Conservation (phyloP, 768 basidiomycete genomes). For the Leccinum uliginosum region DNA sequence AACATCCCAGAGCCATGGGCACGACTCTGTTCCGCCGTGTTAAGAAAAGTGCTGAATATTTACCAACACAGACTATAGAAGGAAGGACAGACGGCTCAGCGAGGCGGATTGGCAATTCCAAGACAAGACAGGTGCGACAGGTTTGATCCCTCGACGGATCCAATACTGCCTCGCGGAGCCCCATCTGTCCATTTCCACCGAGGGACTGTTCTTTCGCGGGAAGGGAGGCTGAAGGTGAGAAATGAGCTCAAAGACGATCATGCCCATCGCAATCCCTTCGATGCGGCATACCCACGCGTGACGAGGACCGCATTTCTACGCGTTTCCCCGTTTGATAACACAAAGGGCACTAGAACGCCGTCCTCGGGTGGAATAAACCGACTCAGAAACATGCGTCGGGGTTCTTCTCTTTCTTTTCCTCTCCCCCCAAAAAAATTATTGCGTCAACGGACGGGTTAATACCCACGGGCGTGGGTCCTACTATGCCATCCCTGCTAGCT, state of each 20-base stretch:
- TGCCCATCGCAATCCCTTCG: not conserved
- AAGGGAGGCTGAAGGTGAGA: not conserved
- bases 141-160: not conserved
- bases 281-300: not conserved
- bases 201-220: not conserved
- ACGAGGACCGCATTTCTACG: not conserved
- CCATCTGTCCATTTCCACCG: not conserved
- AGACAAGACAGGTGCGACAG: not conserved
- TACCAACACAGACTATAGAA: constrained; percentile 11
- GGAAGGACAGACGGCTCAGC: not conserved
- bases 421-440: not conserved
- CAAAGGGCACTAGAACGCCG: not conserved
- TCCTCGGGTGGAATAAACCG: too few species aligned
- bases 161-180: not conserved
- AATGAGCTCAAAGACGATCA: not conserved
- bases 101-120: not conserved
- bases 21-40: not conserved
- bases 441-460: not conserved
- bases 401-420: not conserved
- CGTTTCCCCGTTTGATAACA: not conserved
- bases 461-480: constrained; percentile 5
- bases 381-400: not conserved
- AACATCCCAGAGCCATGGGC: too few species aligned
- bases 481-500: not conserved
- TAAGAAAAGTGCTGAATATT: not conserved